These are phyloP conservation scores for Xylariaceae sp. DNA, from an alignment of 2,329 filamentous ascomycete species.

Conservation along the genomic window DNA sequence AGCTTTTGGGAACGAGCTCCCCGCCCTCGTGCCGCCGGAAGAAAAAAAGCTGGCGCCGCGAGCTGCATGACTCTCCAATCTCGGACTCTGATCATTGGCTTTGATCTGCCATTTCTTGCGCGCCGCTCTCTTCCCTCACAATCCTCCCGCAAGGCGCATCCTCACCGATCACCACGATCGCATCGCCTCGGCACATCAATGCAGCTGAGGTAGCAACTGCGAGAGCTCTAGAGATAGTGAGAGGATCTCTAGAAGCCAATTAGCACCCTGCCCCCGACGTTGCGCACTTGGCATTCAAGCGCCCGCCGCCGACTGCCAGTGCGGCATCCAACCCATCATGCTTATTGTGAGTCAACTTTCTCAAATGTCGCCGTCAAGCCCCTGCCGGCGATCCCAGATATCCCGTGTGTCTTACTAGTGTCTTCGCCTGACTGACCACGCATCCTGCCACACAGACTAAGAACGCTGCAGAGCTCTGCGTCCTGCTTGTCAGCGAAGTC, in stretches of 20 bases:
- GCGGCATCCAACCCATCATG: conserved; percentile 20
- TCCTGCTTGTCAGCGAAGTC: conserved; percentile 80
- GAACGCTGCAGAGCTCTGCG: conserved; percentile 81
- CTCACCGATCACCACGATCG: conserved; percentile 1
- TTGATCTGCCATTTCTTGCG: too few relatives aligned
- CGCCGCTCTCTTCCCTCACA: too few relatives aligned
- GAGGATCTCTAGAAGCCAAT: conserved; percentile 69
- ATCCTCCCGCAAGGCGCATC: background rate
- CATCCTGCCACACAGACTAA: conserved; percentile 50
- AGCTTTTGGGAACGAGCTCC: conserved; percentile 10
- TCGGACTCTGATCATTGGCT: too few relatives aligned
- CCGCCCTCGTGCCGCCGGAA: conserved; percentile 24
- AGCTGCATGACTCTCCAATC: too few relatives aligned
- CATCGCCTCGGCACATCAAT: conserved; percentile 41
- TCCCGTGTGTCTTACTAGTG: too few relatives aligned
- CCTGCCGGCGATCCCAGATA: too few relatives aligned
- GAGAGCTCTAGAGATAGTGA: conserved; percentile 74
- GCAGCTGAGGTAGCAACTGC: conserved; percentile 64
- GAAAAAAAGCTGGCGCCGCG: conserved; percentile 18
- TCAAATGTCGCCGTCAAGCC: background rate
- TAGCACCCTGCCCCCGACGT: conserved; percentile 4
- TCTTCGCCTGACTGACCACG: conserved; percentile 20
- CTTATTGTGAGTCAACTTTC: conserved; percentile 30
- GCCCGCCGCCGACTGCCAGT: too few relatives aligned
- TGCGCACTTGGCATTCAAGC: conserved; percentile 6